Evolutionary conservation across 805 yeast genomes (phyloP), one percentile per base, ranked within the genome.

Genomic region (Priceomyces carsonii): DNA sequence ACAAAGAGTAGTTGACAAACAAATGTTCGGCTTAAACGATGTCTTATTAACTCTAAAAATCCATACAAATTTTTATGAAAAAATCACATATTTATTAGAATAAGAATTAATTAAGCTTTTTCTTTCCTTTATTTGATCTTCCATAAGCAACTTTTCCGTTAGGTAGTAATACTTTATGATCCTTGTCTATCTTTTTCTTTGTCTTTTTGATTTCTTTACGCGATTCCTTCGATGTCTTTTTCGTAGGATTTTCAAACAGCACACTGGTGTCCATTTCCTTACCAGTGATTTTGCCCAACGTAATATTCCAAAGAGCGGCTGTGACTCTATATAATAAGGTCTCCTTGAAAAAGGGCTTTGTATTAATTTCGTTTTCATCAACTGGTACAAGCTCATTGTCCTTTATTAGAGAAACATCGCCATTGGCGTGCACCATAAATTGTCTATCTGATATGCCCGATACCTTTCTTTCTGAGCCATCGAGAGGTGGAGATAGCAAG

Each of bases 91-190:
- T n/a, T n/a, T n/a, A n/a, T n/a, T n/a, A n/a, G n/a, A n/a, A n/a
- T n/a, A n/a, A n/a, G n/a, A 21, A 8, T 12, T 26, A n/a, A 25
- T 12, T 12, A 14, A 26, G 16, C 22, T 32, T 29, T 33, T 35
- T 36, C 32, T 43, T 42, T 22, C 39, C 33, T 9, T 32, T 31
- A 13, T 22, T 32, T 12, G 39, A 21, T 46, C 68, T 53, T 7
- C 61, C 59, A 36, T 64, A 66, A 12, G 77, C 66, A 8, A 76
- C 75, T 50, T 79, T 79, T 1, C 86, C 86, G 48, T 80, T 80
- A 7, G 83, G 82, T 40, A 80, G 61, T 32, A 67, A 76, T 29
- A 63, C 55, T 43, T 68, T 74, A 38, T 69, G 69, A 7, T 75
- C 77, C 33, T 54, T 58, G 16, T 51, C 61, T 13, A 47, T 50